These are phyloP conservation scores for Sonneratia alba DNA, from an alignment of 345 rosid genomes.

Conservation along the genomic window DNA sequence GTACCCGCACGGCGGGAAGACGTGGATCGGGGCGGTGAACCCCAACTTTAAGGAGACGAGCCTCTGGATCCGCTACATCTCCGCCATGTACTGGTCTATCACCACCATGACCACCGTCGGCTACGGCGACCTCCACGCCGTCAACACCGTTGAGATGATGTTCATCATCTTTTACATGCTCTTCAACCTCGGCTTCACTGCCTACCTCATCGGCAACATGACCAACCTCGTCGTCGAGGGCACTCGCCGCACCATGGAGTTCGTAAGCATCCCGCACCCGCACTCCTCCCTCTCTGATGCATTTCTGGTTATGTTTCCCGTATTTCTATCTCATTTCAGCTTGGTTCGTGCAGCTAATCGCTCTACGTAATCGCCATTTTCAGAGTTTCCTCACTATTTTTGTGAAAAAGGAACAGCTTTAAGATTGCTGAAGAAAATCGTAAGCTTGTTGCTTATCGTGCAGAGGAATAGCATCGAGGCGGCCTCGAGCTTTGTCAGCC, in stretches of 20 bases:
- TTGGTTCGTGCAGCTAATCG: background rate
- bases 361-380: background rate
- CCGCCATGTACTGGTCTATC: slow-evolving; percentile 83
- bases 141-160: slow-evolving; percentile 68
- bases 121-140: slow-evolving; percentile 91
- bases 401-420: background rate
- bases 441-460: slow-evolving; percentile 5
- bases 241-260: slow-evolving; percentile 94
- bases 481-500: slow-evolving; percentile 66
- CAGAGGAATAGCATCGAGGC: slow-evolving; percentile 89
- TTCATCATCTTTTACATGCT: slow-evolving; percentile 78
- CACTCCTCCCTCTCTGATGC: background rate
- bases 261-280: slow-evolving; percentile 31
- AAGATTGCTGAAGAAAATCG: background rate
- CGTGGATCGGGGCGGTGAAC: slow-evolving; percentile 58
- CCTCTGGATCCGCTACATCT: slow-evolving; percentile 61
- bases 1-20: slow-evolving; percentile 62
- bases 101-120: slow-evolving; percentile 98
- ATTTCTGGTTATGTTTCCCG: background rate
- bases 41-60: slow-evolving; percentile 69
- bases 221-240: slow-evolving; percentile 94
- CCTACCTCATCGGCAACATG: slow-evolving; percentile 92
- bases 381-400: background rate
- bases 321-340: background rate
- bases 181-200: slow-evolving; percentile 85